These are phyloP conservation scores for Antrodiella citrinella DNA, from an alignment of 768 basidiomycete species.

Conservation along the genomic window DNA sequence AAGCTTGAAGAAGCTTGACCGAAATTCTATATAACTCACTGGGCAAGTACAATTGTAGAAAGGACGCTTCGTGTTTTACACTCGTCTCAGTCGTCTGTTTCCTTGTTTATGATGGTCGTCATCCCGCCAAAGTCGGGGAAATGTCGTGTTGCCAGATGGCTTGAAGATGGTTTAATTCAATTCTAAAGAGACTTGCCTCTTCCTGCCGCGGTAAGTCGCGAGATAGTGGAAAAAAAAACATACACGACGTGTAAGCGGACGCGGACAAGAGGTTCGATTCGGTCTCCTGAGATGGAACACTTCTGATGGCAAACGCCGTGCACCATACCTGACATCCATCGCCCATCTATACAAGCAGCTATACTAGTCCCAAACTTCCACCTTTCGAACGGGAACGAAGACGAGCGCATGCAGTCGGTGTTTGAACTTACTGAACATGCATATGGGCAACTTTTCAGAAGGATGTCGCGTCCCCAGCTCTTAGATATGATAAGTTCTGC, in stretches of 20 bases:
- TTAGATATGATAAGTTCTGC: no score
- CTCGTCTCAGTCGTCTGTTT: no score
- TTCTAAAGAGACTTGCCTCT: no score
- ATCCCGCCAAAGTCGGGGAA: background rate
- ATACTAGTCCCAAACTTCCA: background rate
- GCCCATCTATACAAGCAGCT: background rate
- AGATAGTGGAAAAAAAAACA: background rate
- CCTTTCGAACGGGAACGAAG: background rate
- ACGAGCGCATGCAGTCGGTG: background rate
- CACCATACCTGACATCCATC: no score
- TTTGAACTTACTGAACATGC: background rate
- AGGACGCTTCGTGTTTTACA: no score
- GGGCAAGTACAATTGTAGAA: no score
- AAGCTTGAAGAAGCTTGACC: no score
- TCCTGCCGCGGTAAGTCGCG: background rate
- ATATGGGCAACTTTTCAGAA: no score
- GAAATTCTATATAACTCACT: no score
- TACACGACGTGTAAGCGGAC: background rate
- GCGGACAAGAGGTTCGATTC: background rate
- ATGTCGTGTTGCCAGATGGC: background rate
- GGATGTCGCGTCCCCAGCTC: no score
- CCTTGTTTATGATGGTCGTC: background rate
- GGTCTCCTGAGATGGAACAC: background rate
- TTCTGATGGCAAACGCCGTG: background rate
- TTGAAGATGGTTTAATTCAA: no score